phyloP scores from a whole-genome alignment of 1,284 basidiomycete species.

The Leccinum subfulvum region DNA sequence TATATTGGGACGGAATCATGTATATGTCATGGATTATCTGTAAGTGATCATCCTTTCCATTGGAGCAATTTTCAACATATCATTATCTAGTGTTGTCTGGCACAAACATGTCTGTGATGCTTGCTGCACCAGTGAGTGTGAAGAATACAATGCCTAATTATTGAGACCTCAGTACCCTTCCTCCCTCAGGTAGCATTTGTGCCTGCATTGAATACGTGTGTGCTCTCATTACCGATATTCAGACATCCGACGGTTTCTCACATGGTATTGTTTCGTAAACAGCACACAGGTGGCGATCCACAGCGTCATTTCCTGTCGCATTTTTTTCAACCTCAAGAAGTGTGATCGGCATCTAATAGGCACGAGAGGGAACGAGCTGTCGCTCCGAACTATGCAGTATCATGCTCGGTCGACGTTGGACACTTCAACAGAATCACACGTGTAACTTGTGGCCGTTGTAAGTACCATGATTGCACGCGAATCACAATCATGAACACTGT shows the following conservation, averaged over 20 bases:
- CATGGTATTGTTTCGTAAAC: not conserved
- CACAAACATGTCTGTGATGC: not conserved
- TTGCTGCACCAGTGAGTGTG: not conserved
- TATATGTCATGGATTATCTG: not conserved
- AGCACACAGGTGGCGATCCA: not conserved
- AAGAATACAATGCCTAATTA: not conserved
- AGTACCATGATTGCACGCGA: not conserved
- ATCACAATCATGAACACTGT: not conserved
- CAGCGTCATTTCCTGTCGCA: too few species aligned
- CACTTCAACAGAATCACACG: not conserved
- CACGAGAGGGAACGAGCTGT: not conserved
- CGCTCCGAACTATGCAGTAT: not conserved
- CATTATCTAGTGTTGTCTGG: constrained; percentile 19
- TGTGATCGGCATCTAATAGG: not conserved
- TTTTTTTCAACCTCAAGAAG: not conserved
- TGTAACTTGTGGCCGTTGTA: not conserved
- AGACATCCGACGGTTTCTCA: not conserved
- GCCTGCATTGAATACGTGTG: constrained; percentile 19
- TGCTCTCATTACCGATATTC: not conserved
- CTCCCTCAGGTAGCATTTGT: constrained; percentile 21
- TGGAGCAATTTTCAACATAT: not conserved
- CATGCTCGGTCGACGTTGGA: not conserved
- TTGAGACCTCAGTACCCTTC: not conserved
- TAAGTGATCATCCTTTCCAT: not conserved
- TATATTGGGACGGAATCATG: constrained; percentile 8